These are phyloP conservation scores for Ascochyta koolunga DNA, from an alignment of 2,329 filamentous ascomycete genomes.

Conservation along the genomic window DNA sequence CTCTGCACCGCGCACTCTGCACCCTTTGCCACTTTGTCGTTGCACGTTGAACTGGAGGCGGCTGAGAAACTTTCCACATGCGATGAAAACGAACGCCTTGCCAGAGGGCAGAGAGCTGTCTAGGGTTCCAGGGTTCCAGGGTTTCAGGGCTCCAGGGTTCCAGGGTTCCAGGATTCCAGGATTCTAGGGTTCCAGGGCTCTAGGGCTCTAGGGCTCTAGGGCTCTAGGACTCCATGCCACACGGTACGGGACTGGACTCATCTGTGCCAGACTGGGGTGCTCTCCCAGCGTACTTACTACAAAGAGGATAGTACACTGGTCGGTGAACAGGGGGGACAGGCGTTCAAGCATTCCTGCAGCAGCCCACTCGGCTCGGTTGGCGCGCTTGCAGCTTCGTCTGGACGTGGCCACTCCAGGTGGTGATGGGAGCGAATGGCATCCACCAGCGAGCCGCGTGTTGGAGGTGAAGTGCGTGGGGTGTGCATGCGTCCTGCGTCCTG, in stretches of 20 bases:
- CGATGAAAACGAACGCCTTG: slow-evolving; percentile 1
- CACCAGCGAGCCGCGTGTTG: slow-evolving; percentile 9
- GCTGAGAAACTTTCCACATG: slow-evolving; percentile 16
- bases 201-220: slow-evolving; percentile 5
- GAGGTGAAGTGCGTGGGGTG: too few relatives aligned
- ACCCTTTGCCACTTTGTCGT: too few relatives aligned
- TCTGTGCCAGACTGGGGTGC: slow-evolving; percentile 10
- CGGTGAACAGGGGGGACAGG: slow-evolving; percentile 9
- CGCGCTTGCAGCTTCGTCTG: not conserved
- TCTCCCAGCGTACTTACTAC: not conserved
- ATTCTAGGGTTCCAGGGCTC: too few relatives aligned
- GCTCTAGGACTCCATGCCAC: slow-evolving; percentile 10
- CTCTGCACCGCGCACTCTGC: too few relatives aligned
- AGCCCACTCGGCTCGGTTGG: not conserved
- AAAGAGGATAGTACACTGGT: too few relatives aligned
- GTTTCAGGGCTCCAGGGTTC: slow-evolving; percentile 4
- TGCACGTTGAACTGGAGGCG: not conserved
- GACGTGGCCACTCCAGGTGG: too few relatives aligned
- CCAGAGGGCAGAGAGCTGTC: slow-evolving; percentile 2
- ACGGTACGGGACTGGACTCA: slow-evolving; percentile 13
- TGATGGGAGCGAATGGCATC: too few relatives aligned
- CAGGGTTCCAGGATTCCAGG: too few relatives aligned
- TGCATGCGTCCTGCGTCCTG: too few relatives aligned
- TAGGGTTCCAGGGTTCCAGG: not conserved
- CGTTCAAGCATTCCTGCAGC: slow-evolving; percentile 10